These are phyloP conservation scores for Microcos paniculata DNA, from an alignment of 345 rosid genomes.

Conservation along the genomic window DNA sequence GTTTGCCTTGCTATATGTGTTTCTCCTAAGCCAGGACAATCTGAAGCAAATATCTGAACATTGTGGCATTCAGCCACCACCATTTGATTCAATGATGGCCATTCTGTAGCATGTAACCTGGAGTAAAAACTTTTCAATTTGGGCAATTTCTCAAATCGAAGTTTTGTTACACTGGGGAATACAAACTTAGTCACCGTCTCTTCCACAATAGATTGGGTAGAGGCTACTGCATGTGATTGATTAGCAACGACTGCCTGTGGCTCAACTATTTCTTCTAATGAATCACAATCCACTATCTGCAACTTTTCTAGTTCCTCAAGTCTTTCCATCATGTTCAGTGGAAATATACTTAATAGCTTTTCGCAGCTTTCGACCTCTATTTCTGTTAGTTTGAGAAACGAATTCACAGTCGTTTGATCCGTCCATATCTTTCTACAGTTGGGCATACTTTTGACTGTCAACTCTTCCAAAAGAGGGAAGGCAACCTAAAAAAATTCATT, in stretches of 20 bases:
- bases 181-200: not conserved
- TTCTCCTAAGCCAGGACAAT: not conserved
- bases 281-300: not conserved
- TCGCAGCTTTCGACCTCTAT: not conserved
- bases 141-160: not conserved
- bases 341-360: not conserved
- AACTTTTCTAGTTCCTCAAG: not conserved
- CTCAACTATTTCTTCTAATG: not conserved
- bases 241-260: not conserved
- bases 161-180: not conserved
- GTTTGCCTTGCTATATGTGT: not conserved
- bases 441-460: not conserved
- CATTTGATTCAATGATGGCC: slow-evolving; percentile 13
- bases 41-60: slow-evolving; percentile 6
- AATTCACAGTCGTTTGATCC: not conserved
- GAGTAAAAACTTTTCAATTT: slow-evolving; percentile 7
- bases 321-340: not conserved
- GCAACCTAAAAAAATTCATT: slow-evolving; percentile 1
- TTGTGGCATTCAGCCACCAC: not conserved
- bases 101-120: slow-evolving; percentile 5
- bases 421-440: no score
- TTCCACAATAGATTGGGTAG: not conserved
- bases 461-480: not conserved
- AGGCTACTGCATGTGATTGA: not conserved
- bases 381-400: not conserved